These are phyloP conservation scores for Cyberlindnera mycetangii DNA, from an alignment of 805 yeast species.

Conservation along the genomic window DNA sequence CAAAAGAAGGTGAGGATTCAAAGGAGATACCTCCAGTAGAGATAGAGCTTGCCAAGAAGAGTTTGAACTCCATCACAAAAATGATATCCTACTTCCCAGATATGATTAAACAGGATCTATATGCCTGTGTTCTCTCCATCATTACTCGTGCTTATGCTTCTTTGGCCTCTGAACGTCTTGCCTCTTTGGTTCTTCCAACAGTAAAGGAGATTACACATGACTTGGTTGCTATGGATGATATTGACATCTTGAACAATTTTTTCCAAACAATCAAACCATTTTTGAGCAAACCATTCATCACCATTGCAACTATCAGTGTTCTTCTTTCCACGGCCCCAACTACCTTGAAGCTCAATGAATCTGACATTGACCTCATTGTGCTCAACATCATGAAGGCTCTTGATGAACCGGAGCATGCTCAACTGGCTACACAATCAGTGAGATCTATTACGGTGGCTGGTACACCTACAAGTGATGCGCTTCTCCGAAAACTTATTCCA, in stretches of 20 bases:
- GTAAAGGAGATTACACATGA: slow-evolving; percentile 43
- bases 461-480: slow-evolving; percentile 31
- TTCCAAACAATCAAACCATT: slow-evolving; percentile 35
- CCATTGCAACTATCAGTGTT: slow-evolving; percentile 41
- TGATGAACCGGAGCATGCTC: slow-evolving; percentile 32
- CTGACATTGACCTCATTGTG: slow-evolving; percentile 37
- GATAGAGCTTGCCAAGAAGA: slow-evolving; percentile 43
- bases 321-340: slow-evolving; percentile 40
- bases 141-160: slow-evolving; percentile 34
- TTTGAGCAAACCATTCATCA: slow-evolving; percentile 23
- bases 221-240: slow-evolving; percentile 31
- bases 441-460: slow-evolving; percentile 46
- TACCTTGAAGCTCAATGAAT: slow-evolving; percentile 30
- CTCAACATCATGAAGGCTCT: slow-evolving; percentile 36
- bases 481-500: slow-evolving; percentile 46
- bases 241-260: slow-evolving; percentile 33
- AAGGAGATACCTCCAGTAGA: slow-evolving; percentile 27
- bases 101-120: slow-evolving; percentile 66
- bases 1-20: slow-evolving; percentile 44
- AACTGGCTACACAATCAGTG: slow-evolving; percentile 57
- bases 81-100: slow-evolving; percentile 67
- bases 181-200: slow-evolving; percentile 51
- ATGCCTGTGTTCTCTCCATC: slow-evolving; percentile 62
- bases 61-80: slow-evolving; percentile 50
- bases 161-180: slow-evolving; percentile 36